Conservation (phyloP, 345 rosid genomes). For the Lumnitzera racemosa region DNA sequence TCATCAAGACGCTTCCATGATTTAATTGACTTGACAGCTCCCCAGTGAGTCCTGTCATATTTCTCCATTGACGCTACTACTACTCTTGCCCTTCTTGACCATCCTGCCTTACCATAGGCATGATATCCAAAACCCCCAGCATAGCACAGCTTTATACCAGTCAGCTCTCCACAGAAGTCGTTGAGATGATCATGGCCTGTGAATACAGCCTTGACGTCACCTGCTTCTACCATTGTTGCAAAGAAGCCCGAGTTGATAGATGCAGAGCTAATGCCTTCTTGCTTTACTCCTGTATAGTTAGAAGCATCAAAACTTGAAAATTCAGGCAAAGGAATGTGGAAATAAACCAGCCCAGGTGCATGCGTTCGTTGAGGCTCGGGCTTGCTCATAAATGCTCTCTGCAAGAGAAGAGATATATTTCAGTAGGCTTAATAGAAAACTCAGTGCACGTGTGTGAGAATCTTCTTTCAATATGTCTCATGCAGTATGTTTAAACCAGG, state of each 20-base stretch:
- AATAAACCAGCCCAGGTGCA: conserved; percentile 84
- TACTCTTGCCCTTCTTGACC: conserved; percentile 80
- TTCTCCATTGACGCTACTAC: conserved; percentile 66
- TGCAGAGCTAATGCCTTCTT: conserved; percentile 63
- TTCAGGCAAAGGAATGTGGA: conserved; percentile 93
- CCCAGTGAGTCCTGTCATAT: conserved; percentile 53
- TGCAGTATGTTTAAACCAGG: no score
- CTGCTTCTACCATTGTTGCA: conserved; percentile 64
- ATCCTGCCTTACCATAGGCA: conserved; percentile 90
- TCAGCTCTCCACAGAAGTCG: conserved; percentile 68
- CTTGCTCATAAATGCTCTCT: conserved; percentile 53
- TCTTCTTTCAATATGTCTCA: no score
- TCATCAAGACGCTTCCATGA: conserved; percentile 97
- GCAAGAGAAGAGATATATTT: conserved; percentile 4
- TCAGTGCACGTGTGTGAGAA: no score
- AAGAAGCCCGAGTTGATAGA: conserved; percentile 86
- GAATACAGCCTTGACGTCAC: conserved; percentile 84
- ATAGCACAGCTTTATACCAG: conserved; percentile 77
- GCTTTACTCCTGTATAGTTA: conserved; percentile 58
- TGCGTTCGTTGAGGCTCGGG: conserved; percentile 49
- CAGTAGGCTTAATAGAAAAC: no score
- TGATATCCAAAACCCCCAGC: conserved; percentile 95
- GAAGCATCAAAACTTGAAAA: conserved; percentile 47
- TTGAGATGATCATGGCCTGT: conserved; percentile 84
- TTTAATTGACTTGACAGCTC: conserved; percentile 60